A percentile compares a stretch with the other conserved stretches of the same genome.
phyloP scores from a whole-genome alignment of 768 basidiomycete genomes.

The Suillus cothurnatus region DNA sequence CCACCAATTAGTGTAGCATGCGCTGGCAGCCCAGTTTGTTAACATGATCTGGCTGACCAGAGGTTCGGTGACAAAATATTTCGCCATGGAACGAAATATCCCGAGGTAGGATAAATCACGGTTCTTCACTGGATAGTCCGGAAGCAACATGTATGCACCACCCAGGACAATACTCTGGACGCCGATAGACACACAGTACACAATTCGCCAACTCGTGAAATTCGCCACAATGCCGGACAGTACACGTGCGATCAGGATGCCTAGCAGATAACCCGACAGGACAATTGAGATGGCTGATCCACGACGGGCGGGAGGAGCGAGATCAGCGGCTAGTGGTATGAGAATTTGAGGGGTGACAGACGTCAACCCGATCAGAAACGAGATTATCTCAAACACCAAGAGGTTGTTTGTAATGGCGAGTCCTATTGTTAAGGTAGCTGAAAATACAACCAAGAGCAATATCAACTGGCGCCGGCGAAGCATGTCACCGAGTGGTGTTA shows the following conservation, averaged over 20 bases:
- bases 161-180: slow-evolving; percentile 30
- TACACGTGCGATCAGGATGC: slow-evolving; percentile 33
- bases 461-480: slow-evolving; percentile 45
- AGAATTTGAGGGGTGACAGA: slow-evolving; percentile 43
- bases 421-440: slow-evolving; percentile 40
- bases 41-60: slow-evolving; percentile 37
- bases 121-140: slow-evolving; percentile 44
- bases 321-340: slow-evolving; percentile 48
- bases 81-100: slow-evolving; percentile 41
- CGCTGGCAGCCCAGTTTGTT: slow-evolving; percentile 28
- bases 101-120: slow-evolving; percentile 36
- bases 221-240: slow-evolving; percentile 42
- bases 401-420: slow-evolving; percentile 38
- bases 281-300: slow-evolving; percentile 33
- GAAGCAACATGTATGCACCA: slow-evolving; percentile 35
- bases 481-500: slow-evolving; percentile 50
- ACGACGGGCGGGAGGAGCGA: slow-evolving; percentile 34
- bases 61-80: slow-evolving; percentile 42
- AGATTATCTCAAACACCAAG: slow-evolving; percentile 33
- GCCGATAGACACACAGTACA: slow-evolving; percentile 45
- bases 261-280: slow-evolving; percentile 30
- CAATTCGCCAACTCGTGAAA: slow-evolving; percentile 41
- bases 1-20: slow-evolving; percentile 38
- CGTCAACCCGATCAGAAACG: slow-evolving; percentile 38
- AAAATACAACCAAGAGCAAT: slow-evolving; percentile 34